Conservation (phyloP, 306 rosid species). For the Quercus cerris region DNA sequence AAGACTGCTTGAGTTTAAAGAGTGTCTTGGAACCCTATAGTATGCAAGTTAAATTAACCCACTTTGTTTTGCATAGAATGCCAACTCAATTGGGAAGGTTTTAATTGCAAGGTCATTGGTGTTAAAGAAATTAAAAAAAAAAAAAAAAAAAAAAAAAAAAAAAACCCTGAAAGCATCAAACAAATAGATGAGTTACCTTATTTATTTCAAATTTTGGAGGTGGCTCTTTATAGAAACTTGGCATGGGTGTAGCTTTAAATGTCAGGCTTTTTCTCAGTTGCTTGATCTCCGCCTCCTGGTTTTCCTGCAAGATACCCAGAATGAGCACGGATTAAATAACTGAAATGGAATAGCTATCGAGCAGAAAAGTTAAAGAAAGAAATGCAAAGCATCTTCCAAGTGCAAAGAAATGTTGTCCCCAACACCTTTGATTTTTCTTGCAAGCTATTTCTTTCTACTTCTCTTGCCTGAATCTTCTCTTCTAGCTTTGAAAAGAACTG, state of each 20-base stretch:
- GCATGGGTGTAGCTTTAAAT: constrained; percentile 94
- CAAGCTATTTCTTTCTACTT: constrained; percentile 67
- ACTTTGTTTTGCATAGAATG: too few relatives aligned
- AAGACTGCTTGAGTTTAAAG: background rate
- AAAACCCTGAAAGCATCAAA: background rate
- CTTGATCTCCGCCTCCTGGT: constrained; percentile 86
- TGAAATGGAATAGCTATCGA: background rate
- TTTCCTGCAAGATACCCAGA: constrained; percentile 50
- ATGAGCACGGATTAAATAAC: background rate
- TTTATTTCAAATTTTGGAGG: constrained; percentile 81
- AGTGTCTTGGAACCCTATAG: background rate
- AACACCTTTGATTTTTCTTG: constrained; percentile 88
- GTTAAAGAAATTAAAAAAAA: background rate
- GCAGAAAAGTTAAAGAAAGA: background rate
- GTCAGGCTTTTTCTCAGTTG: constrained; percentile 72
- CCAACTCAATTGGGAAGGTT: too few relatives aligned
- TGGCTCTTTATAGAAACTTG: constrained; percentile 91
- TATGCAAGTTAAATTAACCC: too few relatives aligned
- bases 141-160: background rate
- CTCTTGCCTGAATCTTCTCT: constrained; percentile 91
- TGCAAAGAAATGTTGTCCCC: background rate
- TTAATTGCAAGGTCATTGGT: background rate
- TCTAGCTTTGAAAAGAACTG: constrained; percentile 92
- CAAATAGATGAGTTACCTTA: constrained; percentile 48
- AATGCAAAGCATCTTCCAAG: background rate